phyloP scores from a whole-genome alignment of 768 basidiomycete species.

The Hortiboletus flavorubellus region DNA sequence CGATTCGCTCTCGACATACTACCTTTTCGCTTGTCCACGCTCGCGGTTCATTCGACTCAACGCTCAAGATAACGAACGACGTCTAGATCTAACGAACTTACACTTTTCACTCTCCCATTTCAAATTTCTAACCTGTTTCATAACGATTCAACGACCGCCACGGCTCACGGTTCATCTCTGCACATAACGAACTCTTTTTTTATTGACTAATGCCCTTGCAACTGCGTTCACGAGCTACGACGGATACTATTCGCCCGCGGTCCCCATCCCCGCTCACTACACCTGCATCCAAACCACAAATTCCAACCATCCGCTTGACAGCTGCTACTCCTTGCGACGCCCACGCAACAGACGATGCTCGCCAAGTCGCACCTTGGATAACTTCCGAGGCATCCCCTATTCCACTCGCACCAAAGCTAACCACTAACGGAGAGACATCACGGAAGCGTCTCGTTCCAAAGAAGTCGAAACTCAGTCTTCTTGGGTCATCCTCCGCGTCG shows the following conservation, averaged over 20 bases:
- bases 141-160: slow-evolving; percentile 26
- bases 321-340: slow-evolving; percentile 61
- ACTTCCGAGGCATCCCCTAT: slow-evolving; percentile 6
- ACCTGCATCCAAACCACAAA: slow-evolving; percentile 27
- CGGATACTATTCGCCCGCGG: slow-evolving; percentile 23
- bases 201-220: slow-evolving; percentile 30
- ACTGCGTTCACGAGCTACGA: slow-evolving; percentile 29
- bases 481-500: slow-evolving; percentile 28
- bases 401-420: slow-evolving; percentile 31
- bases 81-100: slow-evolving; percentile 26
- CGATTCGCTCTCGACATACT: slow-evolving; percentile 18
- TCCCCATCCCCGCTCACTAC: slow-evolving; percentile 29
- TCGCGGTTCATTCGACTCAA: slow-evolving; percentile 15
- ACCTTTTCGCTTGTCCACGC: slow-evolving; percentile 12
- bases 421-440: slow-evolving; percentile 16
- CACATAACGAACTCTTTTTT: slow-evolving; percentile 25
- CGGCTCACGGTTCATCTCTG: slow-evolving; percentile 13
- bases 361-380: slow-evolving; percentile 26
- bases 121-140: slow-evolving; percentile 17
- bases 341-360: slow-evolving; percentile 32
- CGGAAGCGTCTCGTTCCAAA: slow-evolving; percentile 64
- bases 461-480: slow-evolving; percentile 62
- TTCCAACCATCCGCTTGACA: slow-evolving; percentile 68
- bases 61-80: slow-evolving; percentile 22
- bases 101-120: neutral